Evolutionary conservation across 169 alveolate species (phyloP).

Genomic region (Toxoplasma gondii): DNA sequence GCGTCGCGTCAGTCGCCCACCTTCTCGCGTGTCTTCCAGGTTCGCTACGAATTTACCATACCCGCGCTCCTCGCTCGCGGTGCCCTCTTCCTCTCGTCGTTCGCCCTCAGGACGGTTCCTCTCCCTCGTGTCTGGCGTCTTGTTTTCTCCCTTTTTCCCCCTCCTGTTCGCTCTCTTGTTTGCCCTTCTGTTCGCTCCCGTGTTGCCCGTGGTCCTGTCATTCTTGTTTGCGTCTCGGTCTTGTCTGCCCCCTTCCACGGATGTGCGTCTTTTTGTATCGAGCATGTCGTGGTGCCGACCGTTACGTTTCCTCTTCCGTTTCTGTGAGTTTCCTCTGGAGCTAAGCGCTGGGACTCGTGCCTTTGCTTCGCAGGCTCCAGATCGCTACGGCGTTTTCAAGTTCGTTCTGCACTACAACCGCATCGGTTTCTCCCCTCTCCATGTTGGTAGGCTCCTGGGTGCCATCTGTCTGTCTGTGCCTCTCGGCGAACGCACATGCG

Average conservation of each 20-base stretch:
- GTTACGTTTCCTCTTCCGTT: background rate
- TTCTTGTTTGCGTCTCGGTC: background rate
- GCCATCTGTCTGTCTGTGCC: background rate
- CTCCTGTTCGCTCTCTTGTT: background rate
- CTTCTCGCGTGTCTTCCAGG: conserved; percentile 49
- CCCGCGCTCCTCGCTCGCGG: no score
- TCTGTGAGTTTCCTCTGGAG: background rate
- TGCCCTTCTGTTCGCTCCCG: background rate
- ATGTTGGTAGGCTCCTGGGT: conserved; percentile 27
- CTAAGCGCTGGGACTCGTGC: no score
- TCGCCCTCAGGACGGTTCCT: no score
- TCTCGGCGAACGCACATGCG: background rate
- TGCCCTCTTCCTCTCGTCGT: no score
- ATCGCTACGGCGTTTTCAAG: conserved; percentile 57
- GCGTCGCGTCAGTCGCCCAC: conserved; percentile 40
- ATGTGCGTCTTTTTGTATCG: background rate
- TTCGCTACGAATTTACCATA: background rate
- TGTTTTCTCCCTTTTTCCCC: background rate
- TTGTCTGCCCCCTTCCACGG: background rate
- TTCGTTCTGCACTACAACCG: conserved; percentile 56
- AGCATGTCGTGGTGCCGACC: no score
- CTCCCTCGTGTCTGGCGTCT: background rate
- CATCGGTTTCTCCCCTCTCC: conserved; percentile 53
- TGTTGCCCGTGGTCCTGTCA: background rate
- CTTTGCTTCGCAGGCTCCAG: conserved; percentile 55